Evolutionary conservation across 2,329 filamentous ascomycete species (phyloP).

Genomic region (Boeremia exigua): DNA sequence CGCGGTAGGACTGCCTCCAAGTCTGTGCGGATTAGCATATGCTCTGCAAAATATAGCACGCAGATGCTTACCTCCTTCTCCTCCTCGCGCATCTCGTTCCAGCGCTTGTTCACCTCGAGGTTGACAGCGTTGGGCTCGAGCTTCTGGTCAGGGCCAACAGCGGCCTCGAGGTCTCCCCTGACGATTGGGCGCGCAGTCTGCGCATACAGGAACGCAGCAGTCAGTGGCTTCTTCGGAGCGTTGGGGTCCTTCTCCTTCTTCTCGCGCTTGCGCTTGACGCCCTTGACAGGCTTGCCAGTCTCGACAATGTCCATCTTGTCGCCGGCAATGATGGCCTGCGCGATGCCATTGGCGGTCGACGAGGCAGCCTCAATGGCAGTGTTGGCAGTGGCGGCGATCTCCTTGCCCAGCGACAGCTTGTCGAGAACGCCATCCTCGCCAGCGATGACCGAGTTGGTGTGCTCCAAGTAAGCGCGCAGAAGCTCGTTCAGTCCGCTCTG

Average conservation of each 20-base stretch:
- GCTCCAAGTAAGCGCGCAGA: slow-evolving; percentile 82
- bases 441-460: slow-evolving; percentile 79
- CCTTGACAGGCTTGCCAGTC: slow-evolving; percentile 27
- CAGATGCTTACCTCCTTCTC: slow-evolving; percentile 69
- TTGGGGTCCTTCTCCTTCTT: slow-evolving; percentile 80
- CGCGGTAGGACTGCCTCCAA: slow-evolving; percentile 59
- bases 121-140: slow-evolving; percentile 86
- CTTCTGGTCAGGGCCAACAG: slow-evolving; percentile 66
- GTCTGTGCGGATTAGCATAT: slow-evolving; percentile 24
- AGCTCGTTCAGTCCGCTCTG: slow-evolving; percentile 73
- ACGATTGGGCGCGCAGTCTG: slow-evolving; percentile 85
- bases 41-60: neutral
- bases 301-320: slow-evolving; percentile 22
- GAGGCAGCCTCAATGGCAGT: slow-evolving; percentile 38
- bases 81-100: slow-evolving; percentile 75
- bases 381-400: slow-evolving; percentile 45
- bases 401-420: slow-evolving; percentile 52
- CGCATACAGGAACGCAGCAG: slow-evolving; percentile 95
- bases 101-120: slow-evolving; percentile 84
- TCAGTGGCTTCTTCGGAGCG: slow-evolving; percentile 91
- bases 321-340: slow-evolving; percentile 25
- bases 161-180: slow-evolving; percentile 64
- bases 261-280: slow-evolving; percentile 81
- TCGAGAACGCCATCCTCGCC: slow-evolving; percentile 45
- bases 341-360: slow-evolving; percentile 29